Evolutionary conservation across 2,329 filamentous ascomycete species (phyloP).

Genomic region (Samsoniella hepiali): DNA sequence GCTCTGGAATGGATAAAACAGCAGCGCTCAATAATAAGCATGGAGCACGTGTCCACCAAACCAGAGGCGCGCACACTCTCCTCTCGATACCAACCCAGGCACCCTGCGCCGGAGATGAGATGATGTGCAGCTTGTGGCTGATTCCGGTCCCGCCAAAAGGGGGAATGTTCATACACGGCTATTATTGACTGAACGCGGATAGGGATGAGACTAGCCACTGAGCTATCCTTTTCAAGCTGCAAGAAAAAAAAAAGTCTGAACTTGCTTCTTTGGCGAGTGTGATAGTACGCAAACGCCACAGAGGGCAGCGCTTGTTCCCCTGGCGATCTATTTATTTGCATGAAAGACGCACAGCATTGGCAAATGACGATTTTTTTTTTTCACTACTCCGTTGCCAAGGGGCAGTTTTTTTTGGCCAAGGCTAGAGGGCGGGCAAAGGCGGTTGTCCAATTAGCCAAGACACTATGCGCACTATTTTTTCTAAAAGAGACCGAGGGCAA

Average conservation of each 20-base stretch:
- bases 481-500: background rate
- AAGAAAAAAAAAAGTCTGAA: background rate
- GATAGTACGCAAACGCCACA: background rate
- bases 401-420: background rate
- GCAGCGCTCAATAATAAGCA: background rate
- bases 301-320: background rate
- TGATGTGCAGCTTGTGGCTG: constrained; percentile 10
- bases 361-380: background rate
- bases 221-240: background rate
- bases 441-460: constrained; percentile 4
- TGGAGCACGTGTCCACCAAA: background rate
- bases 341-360: background rate
- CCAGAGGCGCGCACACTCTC: background rate
- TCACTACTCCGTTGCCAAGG: background rate
- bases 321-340: background rate
- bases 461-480: constrained; percentile 5
- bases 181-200: background rate
- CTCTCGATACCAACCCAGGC: background rate
- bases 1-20: background rate
- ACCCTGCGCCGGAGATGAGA: constrained; percentile 9
- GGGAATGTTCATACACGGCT: background rate
- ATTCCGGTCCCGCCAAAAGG: background rate
- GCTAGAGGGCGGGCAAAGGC: background rate
- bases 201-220: background rate
- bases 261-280: background rate